Percentiles rank a stretch among this genome's conserved stretches.
These are phyloP conservation scores for Fraxinus cuspidata DNA, from an alignment of 257 asterid genomes.

Conservation along the genomic window DNA sequence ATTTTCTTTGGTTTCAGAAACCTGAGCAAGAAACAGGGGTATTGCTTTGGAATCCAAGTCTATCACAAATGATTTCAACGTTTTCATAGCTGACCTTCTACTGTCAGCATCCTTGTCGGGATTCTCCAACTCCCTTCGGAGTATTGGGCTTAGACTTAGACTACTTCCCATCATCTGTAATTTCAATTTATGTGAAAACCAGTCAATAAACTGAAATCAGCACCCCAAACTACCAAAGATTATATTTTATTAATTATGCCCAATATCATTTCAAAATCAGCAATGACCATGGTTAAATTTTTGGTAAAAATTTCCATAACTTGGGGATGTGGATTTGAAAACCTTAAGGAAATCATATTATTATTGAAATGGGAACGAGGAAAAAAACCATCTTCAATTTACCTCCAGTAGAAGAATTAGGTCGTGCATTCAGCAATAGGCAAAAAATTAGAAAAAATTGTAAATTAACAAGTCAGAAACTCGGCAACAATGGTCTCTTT, in stretches of 20 bases:
- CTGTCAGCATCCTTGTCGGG: slow-evolving; percentile 89
- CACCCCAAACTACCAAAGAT: not conserved
- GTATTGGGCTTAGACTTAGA: slow-evolving; percentile 72
- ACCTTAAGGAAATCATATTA: not conserved
- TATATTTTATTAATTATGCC: not conserved
- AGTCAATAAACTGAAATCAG: not conserved
- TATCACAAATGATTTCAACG: slow-evolving; percentile 75
- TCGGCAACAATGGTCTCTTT: slow-evolving; percentile 5
- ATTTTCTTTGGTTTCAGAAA: slow-evolving; percentile 76
- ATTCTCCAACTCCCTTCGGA: slow-evolving; percentile 78
- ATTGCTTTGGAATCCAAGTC: slow-evolving; percentile 94
- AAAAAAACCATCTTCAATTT: not conserved
- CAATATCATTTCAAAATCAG: not conserved
- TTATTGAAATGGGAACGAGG: not conserved
- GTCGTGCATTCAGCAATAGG: not conserved
- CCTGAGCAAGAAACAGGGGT: slow-evolving; percentile 90
- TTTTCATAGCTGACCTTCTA: slow-evolving; percentile 88
- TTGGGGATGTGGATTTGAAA: not conserved
- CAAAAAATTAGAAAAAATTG: not conserved
- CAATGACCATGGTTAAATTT: not conserved
- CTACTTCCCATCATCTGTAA: slow-evolving; percentile 66
- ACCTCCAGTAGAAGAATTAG: not conserved
- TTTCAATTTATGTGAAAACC: slow-evolving; percentile 1
- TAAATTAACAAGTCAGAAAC: slow-evolving; percentile 17
- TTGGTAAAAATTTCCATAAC: not conserved